phyloP scores from a whole-genome alignment of 768 basidiomycete genomes.

The Hygrocybe coccinea region DNA sequence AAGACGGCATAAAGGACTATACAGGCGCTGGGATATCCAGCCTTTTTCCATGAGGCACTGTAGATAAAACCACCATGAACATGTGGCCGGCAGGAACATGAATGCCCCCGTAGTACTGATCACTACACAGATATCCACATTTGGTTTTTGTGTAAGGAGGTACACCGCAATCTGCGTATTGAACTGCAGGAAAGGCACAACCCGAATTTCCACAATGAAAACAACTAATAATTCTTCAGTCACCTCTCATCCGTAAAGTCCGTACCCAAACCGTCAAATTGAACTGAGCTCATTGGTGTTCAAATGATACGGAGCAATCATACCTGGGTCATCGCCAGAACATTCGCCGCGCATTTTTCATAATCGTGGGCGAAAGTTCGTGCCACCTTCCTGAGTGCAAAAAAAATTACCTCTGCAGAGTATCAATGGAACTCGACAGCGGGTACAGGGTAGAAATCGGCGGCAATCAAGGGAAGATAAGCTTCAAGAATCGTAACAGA shows the following conservation, averaged over 20 bases:
- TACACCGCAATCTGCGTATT: constrained; percentile 75
- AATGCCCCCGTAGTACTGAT: constrained; percentile 61
- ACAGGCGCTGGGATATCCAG: constrained; percentile 81
- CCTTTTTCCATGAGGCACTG: constrained; percentile 77
- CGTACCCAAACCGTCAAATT: constrained; percentile 97
- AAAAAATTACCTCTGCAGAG: constrained; percentile 58
- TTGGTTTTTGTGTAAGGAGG: constrained; percentile 80
- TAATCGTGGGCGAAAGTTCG: constrained; percentile 84
- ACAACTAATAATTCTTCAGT: constrained; percentile 18
- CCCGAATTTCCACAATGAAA: constrained; percentile 3
- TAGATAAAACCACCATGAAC: constrained; percentile 13
- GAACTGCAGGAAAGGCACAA: constrained; percentile 45
- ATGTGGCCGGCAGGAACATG: constrained; percentile 27
- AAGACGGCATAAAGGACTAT: constrained; percentile 19
- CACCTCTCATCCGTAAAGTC: constrained; percentile 75
- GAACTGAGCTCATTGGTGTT: constrained; percentile 44
- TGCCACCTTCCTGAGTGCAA: constrained; percentile 66
- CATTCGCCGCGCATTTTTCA: constrained; percentile 54
- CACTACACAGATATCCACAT: constrained; percentile 93
- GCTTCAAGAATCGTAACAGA: constrained; percentile 71
- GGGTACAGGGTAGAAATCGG: constrained; percentile 61
- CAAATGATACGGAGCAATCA: constrained; percentile 9
- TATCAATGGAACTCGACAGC: constrained; percentile 83
- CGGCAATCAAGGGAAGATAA: constrained; percentile 63
- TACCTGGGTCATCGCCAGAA: constrained; percentile 82